Conservation (phyloP, 2,329 filamentous ascomycete genomes). For the Clarireedia paspali region DNA sequence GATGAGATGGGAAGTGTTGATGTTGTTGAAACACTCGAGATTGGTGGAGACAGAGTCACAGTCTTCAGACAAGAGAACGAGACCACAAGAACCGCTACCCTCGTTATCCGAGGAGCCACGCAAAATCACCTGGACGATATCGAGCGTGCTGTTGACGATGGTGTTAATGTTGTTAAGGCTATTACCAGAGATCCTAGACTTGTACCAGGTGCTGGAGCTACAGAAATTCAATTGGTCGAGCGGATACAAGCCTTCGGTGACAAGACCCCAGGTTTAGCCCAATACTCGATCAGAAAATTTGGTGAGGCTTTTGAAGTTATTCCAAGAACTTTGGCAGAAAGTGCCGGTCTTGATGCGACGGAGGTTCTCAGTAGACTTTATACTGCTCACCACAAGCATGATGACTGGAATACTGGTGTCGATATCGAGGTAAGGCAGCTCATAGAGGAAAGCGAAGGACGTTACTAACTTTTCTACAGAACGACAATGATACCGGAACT, state of each 20-base stretch:
- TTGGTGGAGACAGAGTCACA: slow-evolving; percentile 94
- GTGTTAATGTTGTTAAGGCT: slow-evolving; percentile 97
- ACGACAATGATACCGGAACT: slow-evolving; percentile 70
- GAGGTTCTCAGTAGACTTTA: slow-evolving; percentile 90
- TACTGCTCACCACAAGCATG: slow-evolving; percentile 82
- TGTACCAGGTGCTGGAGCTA: slow-evolving; percentile 88
- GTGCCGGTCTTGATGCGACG: slow-evolving; percentile 92
- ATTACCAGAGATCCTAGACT: slow-evolving; percentile 89
- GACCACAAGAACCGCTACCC: slow-evolving; percentile 82
- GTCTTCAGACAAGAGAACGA: slow-evolving; percentile 97
- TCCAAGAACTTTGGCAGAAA: slow-evolving; percentile 87
- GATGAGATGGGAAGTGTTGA: slow-evolving; percentile 97
- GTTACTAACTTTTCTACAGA: slow-evolving; percentile 36
- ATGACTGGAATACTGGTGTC: slow-evolving; percentile 85
- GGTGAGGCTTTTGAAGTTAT: slow-evolving; percentile 97
- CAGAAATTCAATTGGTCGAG: slow-evolving; percentile 89
- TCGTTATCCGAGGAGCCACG: slow-evolving; percentile 90
- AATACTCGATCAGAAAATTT: slow-evolving; percentile 97
- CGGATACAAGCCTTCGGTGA: slow-evolving; percentile 85
- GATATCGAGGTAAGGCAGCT: slow-evolving; percentile 65
- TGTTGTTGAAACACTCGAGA: slow-evolving; percentile 93
- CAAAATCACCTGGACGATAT: slow-evolving; percentile 98
- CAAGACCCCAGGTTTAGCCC: slow-evolving; percentile 83
- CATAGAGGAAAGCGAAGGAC: no score
- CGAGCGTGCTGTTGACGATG: slow-evolving; percentile 93